A percentile compares a stretch with the other conserved stretches of the same genome.
Conservation (phyloP, 768 basidiomycete species). For the Wakefieldia striispora region DNA sequence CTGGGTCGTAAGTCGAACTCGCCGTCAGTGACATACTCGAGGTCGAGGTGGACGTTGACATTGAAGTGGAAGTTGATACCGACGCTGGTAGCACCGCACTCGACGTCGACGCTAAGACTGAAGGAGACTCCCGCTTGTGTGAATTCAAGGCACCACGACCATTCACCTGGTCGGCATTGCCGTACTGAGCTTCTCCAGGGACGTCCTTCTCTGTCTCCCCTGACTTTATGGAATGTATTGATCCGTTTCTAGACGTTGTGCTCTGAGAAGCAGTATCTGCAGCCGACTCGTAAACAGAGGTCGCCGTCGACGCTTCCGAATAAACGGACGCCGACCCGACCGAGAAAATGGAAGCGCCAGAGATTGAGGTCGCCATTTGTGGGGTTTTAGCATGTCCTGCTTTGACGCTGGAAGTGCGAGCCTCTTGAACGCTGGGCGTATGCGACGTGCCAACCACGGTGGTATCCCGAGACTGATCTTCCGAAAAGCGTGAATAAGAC, state of each 20-base stretch:
- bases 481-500: slow-evolving; percentile 13
- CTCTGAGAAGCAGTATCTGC: slow-evolving; percentile 3
- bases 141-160: background rate
- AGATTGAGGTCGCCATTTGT: slow-evolving; percentile 23
- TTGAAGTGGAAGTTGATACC: slow-evolving; percentile 14
- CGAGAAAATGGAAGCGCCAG: slow-evolving; percentile 28
- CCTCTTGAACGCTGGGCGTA: background rate
- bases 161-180: slow-evolving; percentile 3
- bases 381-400: slow-evolving; percentile 19
- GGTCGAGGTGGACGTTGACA: slow-evolving; percentile 11
- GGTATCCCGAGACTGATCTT: slow-evolving; percentile 12
- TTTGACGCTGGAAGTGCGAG: background rate
- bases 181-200: slow-evolving; percentile 10
- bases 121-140: background rate
- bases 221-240: slow-evolving; percentile 8
- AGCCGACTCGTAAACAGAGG: slow-evolving; percentile 17
- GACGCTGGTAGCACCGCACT: slow-evolving; percentile 9
- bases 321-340: slow-evolving; percentile 26
- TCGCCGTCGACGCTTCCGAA: slow-evolving; percentile 28
- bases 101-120: background rate
- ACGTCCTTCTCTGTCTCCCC: slow-evolving; percentile 19
- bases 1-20: slow-evolving; percentile 12
- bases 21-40: slow-evolving; percentile 17
- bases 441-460: slow-evolving; percentile 2
- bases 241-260: slow-evolving; percentile 13